phyloP scores from a whole-genome alignment of 805 yeast genomes.

The Barnettozyma sp. region DNA sequence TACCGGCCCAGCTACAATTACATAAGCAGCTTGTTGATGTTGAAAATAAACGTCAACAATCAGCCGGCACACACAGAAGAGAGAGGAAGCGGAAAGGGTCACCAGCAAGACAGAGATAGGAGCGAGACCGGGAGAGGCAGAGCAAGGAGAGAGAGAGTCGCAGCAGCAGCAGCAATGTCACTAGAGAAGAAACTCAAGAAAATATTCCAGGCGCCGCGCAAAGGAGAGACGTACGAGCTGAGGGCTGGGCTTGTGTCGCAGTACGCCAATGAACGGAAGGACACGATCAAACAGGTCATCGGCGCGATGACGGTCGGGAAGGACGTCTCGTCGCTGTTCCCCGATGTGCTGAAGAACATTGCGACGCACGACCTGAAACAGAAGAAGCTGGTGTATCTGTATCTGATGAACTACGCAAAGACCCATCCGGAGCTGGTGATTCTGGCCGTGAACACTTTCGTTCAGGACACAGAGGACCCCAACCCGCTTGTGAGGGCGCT shows the following conservation, averaged over 20 bases:
- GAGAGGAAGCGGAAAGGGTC: too few species aligned
- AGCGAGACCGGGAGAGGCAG: too few species aligned
- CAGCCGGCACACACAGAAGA: too few species aligned
- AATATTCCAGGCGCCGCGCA: conserved; percentile 51
- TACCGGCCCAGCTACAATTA: too few species aligned
- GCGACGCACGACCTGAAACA: conserved; percentile 96
- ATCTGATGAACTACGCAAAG: conserved; percentile 95
- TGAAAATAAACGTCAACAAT: too few species aligned
- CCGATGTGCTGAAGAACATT: conserved; percentile 91
- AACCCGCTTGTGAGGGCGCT: conserved; percentile 93
- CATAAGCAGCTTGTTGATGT: too few species aligned
- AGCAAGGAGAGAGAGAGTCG: too few species aligned
- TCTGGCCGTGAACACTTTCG: conserved; percentile 94
- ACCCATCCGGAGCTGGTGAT: conserved; percentile 93
- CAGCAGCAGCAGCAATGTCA: too few species aligned
- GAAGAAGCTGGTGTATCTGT: conserved; percentile 89
- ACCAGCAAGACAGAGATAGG: not conserved
- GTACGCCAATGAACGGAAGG: conserved; percentile 90
- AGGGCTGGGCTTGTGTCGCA: conserved; percentile 88
- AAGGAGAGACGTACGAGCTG: conserved; percentile 85
- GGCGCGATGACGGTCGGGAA: conserved; percentile 98
- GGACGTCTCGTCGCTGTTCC: conserved; percentile 90
- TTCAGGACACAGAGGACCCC: conserved; percentile 90
- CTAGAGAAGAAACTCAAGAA: conserved; percentile 47
- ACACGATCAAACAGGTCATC: conserved; percentile 93